Percentiles rank a stretch among this genome's conserved stretches.
These are phyloP conservation scores for Dalechampia spathulata DNA, from an alignment of 441 rosid species.

Conservation along the genomic window DNA sequence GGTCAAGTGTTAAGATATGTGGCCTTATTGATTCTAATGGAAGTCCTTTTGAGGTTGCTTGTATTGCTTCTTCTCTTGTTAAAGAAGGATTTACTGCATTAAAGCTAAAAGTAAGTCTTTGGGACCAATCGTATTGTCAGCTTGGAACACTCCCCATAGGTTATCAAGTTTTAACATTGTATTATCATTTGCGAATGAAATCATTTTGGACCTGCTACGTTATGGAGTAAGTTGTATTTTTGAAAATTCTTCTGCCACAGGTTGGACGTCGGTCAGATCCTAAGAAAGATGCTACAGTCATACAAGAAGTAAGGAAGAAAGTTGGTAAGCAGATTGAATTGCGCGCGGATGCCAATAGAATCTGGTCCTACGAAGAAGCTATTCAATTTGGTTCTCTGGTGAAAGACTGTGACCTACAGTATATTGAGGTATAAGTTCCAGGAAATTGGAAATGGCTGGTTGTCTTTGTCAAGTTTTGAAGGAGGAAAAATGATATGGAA, in stretches of 20 bases:
- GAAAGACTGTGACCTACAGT: slow-evolving; percentile 67
- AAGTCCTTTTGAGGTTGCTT: slow-evolving; percentile 67
- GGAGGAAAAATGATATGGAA: no score
- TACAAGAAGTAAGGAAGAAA: slow-evolving; percentile 71
- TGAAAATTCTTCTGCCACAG: slow-evolving; percentile 33
- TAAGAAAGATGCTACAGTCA: slow-evolving; percentile 64
- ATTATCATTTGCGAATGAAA: neutral
- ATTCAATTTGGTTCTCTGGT: slow-evolving; percentile 54
- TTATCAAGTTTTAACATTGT: neutral
- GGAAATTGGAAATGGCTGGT: neutral
- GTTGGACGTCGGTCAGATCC: slow-evolving; percentile 78
- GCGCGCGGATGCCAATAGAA: slow-evolving; percentile 91
- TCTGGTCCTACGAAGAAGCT: slow-evolving; percentile 84
- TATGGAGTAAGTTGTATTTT: slow-evolving; percentile 7
- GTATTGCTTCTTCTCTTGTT: slow-evolving; percentile 56
- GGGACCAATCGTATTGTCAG: neutral
- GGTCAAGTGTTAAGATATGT: slow-evolving; percentile 54
- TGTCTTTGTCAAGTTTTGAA: no score
- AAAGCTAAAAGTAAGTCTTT: slow-evolving; percentile 70
- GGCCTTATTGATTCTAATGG: slow-evolving; percentile 83
- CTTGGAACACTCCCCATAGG: neutral
- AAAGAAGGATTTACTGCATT: slow-evolving; percentile 79
- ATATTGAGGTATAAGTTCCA: slow-evolving; percentile 64
- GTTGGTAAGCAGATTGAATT: slow-evolving; percentile 62
- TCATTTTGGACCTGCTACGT: neutral